Evolutionary conservation across 1,139 yeast species (phyloP), one percentile per base, ranked within the genome.

Genomic region (Sugiyamaella castrensis): DNA sequence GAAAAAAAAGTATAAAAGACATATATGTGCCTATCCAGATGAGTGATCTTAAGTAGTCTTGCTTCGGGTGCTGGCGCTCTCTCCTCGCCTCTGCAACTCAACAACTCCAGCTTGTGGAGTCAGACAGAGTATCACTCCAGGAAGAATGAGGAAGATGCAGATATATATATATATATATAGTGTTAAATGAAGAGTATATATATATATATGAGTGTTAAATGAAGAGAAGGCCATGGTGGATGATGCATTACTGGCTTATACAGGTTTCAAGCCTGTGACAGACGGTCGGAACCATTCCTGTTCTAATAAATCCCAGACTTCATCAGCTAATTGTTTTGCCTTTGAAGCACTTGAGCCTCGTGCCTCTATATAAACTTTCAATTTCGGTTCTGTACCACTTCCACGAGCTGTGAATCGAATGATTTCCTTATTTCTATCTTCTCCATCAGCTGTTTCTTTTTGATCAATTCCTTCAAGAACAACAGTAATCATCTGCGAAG

Each of bases 351-450:
- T 58, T 0, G 56, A 51, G 0, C 87, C 76, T 36, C 68, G 69
- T 0, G 95, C 95, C 64, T 92, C 98, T 38, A 92, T 83, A 68
- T 92, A 92, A 1, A 91, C 87, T 66, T 92, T 92, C 54, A 92
- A 72, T 63, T 92, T 92, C 2, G 98, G 98, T 64, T 92, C 98
- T 0, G 98, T 92, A 8, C 98, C 98, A 4, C 96, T 87, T 0
- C 98, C 97, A 45, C 98, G 75, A 44, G 87, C 82, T 0, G 98
- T 91, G 64, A 91, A 84, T 37, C 96, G 71, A 1, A 88, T 80
- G 16, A 57, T 55, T 59, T 45, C 44, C 1, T 55, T 52, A 1
- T 50, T 31, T 8, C 29, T n/a, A 12, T 15, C 34, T 24, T 15
- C 32, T 19, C 5, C 3, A 3, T 24, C n/a, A 35, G 8, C 24